A percentile compares a stretch with the other conserved stretches of the same genome.
phyloP scores from a whole-genome alignment of 768 basidiomycete species.

The Clitopilus passeckerianus region DNA sequence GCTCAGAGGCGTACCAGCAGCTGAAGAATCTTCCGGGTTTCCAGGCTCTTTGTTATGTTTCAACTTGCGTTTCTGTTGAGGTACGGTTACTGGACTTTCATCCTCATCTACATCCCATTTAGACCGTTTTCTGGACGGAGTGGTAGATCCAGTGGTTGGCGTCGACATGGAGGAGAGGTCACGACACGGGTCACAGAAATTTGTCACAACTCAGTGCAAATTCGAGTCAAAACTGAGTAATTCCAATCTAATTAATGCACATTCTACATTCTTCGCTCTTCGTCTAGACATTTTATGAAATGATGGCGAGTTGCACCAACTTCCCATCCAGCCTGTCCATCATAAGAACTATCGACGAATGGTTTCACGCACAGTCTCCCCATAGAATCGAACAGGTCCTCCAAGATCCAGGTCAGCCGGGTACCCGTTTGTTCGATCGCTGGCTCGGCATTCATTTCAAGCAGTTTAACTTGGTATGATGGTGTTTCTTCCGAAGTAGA shows the following conservation, averaged over 20 bases:
- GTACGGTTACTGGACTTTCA: slow-evolving; percentile 22
- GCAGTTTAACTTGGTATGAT: slow-evolving; percentile 59
- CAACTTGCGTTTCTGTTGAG: slow-evolving; percentile 48
- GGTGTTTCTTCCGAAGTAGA: slow-evolving; percentile 21
- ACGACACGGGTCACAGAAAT: not conserved
- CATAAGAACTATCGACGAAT: slow-evolving; percentile 36
- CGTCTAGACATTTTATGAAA: slow-evolving; percentile 66
- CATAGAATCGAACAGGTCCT: slow-evolving; percentile 74
- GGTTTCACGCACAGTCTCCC: slow-evolving; percentile 66
- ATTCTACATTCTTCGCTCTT: slow-evolving; percentile 33
- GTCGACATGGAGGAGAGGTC: slow-evolving; percentile 17
- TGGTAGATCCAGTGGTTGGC: slow-evolving; percentile 34
- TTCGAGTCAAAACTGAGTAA: too few species aligned
- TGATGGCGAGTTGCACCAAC: slow-evolving; percentile 49
- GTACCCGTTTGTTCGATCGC: slow-evolving; percentile 92
- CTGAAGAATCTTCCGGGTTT: slow-evolving; percentile 12
- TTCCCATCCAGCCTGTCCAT: slow-evolving; percentile 27
- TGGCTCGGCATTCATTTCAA: slow-evolving; percentile 94
- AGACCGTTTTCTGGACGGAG: slow-evolving; percentile 68
- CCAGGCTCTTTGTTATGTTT: slow-evolving; percentile 34
- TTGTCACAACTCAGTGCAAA: not conserved
- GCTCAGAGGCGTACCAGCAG: not conserved
- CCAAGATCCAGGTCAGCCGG: slow-evolving; percentile 73
- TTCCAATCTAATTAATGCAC: too few species aligned
- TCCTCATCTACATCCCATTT: slow-evolving; percentile 62